Evolutionary conservation across 2,329 filamentous ascomycete genomes (phyloP).

Genomic region (Ceratocystis eucalypticola): DNA sequence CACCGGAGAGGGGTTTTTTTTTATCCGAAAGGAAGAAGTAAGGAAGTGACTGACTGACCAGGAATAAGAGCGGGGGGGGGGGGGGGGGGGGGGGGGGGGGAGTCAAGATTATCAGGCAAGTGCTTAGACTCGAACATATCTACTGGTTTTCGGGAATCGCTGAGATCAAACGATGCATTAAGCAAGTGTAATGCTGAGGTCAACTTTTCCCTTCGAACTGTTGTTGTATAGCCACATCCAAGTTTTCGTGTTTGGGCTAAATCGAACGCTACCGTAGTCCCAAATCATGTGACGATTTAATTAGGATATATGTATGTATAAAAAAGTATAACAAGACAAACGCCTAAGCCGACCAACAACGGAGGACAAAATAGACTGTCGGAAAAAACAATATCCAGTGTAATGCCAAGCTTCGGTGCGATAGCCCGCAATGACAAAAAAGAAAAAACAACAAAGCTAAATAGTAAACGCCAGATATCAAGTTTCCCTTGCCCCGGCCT

Average conservation of each 20-base stretch:
- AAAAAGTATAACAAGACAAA: not conserved
- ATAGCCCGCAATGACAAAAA: not conserved
- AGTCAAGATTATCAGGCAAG: not conserved
- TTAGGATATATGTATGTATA: not conserved
- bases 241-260: no score
- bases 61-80: not conserved
- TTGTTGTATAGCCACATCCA: no score
- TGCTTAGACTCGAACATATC: no score
- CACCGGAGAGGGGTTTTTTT: no score
- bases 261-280: no score
- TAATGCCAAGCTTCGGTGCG: not conserved
- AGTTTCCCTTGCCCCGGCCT: not conserved
- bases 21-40: no score
- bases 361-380: not conserved
- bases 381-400: conserved; percentile 8
- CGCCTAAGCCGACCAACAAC: not conserved
- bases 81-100: not conserved
- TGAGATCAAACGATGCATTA: no score
- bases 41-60: no score
- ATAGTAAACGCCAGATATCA: not conserved
- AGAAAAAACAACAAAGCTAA: not conserved
- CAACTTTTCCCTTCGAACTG: no score
- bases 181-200: no score
- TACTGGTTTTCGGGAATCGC: no score
- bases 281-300: no score